These are phyloP conservation scores for Aspergillus leporis DNA, from an alignment of 495 filamentous ascomycete species.

Conservation along the genomic window DNA sequence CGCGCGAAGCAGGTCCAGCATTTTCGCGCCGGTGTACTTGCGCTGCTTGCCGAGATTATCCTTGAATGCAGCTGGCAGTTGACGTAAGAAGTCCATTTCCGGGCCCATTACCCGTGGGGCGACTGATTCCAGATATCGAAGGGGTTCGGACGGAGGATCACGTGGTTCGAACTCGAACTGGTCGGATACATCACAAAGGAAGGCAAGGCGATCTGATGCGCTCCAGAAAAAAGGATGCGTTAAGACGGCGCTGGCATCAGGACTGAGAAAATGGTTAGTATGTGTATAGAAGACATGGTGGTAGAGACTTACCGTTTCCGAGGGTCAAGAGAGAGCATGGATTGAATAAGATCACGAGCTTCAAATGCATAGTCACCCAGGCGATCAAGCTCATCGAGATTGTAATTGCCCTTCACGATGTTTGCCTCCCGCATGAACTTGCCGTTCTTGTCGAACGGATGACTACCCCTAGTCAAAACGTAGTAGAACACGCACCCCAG, in stretches of 20 bases:
- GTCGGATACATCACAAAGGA: constrained; percentile 91
- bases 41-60: constrained; percentile 90
- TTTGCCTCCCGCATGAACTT: constrained; percentile 95
- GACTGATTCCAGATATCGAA: constrained; percentile 63
- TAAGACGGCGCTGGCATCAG: constrained; percentile 74
- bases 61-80: constrained; percentile 75
- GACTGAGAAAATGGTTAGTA: constrained; percentile 36
- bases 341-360: constrained; percentile 78
- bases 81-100: constrained; percentile 71
- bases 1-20: constrained; percentile 86
- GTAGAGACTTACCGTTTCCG: constrained; percentile 53
- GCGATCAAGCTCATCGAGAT: constrained; percentile 66
- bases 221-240: constrained; percentile 97
- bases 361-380: constrained; percentile 83
- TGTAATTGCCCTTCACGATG: constrained; percentile 82
- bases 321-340: constrained; percentile 77
- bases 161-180: constrained; percentile 90
- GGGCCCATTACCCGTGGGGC: constrained; percentile 55
- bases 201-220: constrained; percentile 79
- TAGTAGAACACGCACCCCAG: constrained; percentile 96
- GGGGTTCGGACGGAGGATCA: constrained; percentile 69
- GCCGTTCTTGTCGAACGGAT: constrained; percentile 92
- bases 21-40: constrained; percentile 81
- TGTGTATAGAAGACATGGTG: background rate
- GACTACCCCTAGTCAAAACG: constrained; percentile 84